Evolutionary conservation across 768 basidiomycete genomes (phyloP), one percentile per base, ranked within the genome.

Genomic region (Boletales sp.): DNA sequence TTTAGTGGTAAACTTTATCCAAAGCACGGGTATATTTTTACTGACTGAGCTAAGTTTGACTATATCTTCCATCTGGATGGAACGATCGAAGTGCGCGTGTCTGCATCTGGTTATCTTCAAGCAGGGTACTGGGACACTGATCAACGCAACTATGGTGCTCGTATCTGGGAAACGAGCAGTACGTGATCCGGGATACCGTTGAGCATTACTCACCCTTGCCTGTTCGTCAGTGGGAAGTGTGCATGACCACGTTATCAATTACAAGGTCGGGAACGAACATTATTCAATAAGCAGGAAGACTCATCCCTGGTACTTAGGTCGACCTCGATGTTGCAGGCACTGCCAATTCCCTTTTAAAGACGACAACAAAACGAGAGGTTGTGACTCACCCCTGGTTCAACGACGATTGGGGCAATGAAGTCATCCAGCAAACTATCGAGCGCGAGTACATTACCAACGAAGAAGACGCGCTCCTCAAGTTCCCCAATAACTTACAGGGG

Each of bases 171-270:
- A 31, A 75, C 72, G 4, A 74, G 73, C n/a, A 83, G 81, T 82
- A 32, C 45, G 79, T 69, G 5, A 7, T 18, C 19, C 40, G 19
- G 18, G 29, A 2, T 21, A 17, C 44, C 19, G 10, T 43, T 29
- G 17, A 29, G 24, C 11, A 10, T 8, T 10, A 17, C 31, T 51
- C 19, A 50, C 34, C 14, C 14, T 43, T 21, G 18, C 19, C 17
- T 8, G 8, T n/a, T 8, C 50, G 31, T 6, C 38, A 81, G 80
- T 84, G 80, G 84, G 84, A 11, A 82, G 76, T 35, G 62, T 86
- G 11, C 84, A 86, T 52, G 83, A 86, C 60, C 83, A 84, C 56
- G 76, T 85, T 31, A 80, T 86, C 60, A 83, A 83, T 61, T 82
- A 72, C 66, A 81, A 80, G 65, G 78, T 73, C n/a, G 10, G 52